A percentile compares a stretch with the other conserved stretches of the same genome.
Evolutionary conservation across 2,329 filamentous ascomycete species (phyloP).

Genomic region (Herpotrichia juniperi): DNA sequence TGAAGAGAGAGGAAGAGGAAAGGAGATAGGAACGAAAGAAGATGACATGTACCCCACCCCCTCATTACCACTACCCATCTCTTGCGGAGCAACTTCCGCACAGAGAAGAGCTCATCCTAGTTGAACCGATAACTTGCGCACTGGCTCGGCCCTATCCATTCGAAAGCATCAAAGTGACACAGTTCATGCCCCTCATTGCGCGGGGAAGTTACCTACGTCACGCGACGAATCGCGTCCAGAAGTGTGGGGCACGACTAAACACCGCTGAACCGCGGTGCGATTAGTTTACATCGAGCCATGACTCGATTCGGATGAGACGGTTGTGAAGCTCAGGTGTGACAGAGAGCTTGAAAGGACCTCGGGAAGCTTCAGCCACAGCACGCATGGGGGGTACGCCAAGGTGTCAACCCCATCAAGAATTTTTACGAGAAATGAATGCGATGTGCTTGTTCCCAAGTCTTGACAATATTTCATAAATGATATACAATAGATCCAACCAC

Average conservation of each 20-base stretch:
- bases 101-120: neutral
- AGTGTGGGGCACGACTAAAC: too few relatives aligned
- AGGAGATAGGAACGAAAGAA: neutral
- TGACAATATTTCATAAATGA: neutral
- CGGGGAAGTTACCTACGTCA: neutral
- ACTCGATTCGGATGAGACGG: neutral
- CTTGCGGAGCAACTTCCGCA: neutral
- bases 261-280: too few relatives aligned
- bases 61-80: neutral
- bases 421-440: neutral
- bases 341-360: neutral
- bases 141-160: neutral
- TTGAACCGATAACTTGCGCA: neutral
- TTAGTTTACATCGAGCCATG: too few relatives aligned
- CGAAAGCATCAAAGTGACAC: neutral
- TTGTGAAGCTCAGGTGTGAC: neutral
- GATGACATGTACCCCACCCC: conserved; percentile 4
- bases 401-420: neutral
- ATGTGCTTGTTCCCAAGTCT: neutral
- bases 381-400: neutral
- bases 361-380: conserved; percentile 1
- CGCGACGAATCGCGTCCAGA: neutral
- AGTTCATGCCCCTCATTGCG: neutral
- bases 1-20: neutral
- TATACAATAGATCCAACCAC: conserved; percentile 2